Base-by-base conservation (phyloP, 805 yeast species). In the Starmerella floricola region DNA sequence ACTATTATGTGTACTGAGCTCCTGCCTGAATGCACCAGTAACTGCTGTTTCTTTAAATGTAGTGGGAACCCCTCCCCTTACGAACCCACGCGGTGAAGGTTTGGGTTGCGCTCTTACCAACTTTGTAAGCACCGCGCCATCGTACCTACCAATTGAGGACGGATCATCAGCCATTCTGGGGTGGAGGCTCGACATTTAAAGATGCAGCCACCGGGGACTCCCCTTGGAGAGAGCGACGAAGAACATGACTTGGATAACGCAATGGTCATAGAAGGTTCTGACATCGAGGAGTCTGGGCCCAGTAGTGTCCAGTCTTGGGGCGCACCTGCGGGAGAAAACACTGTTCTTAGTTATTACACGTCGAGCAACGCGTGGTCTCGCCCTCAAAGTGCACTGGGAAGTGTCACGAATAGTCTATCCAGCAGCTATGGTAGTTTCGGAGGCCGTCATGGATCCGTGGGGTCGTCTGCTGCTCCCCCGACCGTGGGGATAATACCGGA, bases 211-310 rank as follows among this genome's bases (percentile, higher is more conserved):
- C 40, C 37, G 18, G 42, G 24, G 18, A 34, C 40, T 5, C 34
- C 35, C 6, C 32, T 23, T 12, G 52, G 47, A 8, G 41, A 44
- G 27, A 41, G 46, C 28, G 51, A 50, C 13, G 55, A 48, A 17
- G 54, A 41, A 6, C 36, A 30, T 11, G 55, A 48, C 24, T 31
- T 50, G 21, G 44, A 43, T 12, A 40, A 47, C 36, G 56, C 56
- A 12, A 54, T 51, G 41, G 54, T 54, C 13, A 50, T 54, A 23
- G 58, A 54, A 31, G 58, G 56, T 21, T 40, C 55, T 4, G 51
- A 44, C 12, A 21, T 52, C 16, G 55, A 46, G 4, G 52, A 47
- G 15, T 11, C 12, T 31, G 43, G 31, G 27, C 41, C 40, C 20
- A 15, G 21, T 28, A 26, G 36, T n/a, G 34, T 33, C 15, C 43